A percentile compares a stretch with the other conserved stretches of the same genome.
Conservation (phyloP, 768 basidiomycete genomes). For the Kwoniella pini region DNA sequence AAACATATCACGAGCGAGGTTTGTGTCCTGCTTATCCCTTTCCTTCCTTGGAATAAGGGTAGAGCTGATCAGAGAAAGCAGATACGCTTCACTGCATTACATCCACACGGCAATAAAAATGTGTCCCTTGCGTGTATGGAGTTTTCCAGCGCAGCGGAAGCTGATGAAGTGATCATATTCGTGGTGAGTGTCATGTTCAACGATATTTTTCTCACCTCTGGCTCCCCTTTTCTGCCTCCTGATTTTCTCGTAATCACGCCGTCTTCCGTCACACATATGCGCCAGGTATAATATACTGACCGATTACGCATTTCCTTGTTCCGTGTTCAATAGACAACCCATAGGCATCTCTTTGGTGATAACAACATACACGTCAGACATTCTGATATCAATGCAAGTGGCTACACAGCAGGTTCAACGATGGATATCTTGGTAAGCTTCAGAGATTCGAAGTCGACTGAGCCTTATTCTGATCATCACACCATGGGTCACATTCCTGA, state of each 20-base stretch:
- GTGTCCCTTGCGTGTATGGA: slow-evolving; percentile 6
- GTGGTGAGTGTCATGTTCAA: slow-evolving; percentile 10
- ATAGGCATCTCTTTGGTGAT: background rate
- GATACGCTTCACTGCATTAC: slow-evolving; percentile 6
- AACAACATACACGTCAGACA: background rate
- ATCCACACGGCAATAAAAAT: background rate
- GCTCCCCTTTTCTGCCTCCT: too few relatives aligned
- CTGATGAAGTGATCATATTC: slow-evolving; percentile 7
- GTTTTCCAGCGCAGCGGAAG: slow-evolving; percentile 3
- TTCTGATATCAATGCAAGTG: slow-evolving; percentile 1
- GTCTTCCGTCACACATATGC: too few relatives aligned
- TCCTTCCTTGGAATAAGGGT: too few relatives aligned
- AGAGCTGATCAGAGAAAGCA: too few relatives aligned
- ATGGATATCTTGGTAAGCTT: slow-evolving; percentile 13
- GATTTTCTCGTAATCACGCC: too few relatives aligned
- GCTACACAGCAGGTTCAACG: background rate
- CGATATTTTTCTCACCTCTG: too few relatives aligned
- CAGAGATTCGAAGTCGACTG: too few relatives aligned
- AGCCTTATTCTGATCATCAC: too few relatives aligned
- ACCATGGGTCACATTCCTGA: too few relatives aligned
- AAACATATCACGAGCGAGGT: background rate
- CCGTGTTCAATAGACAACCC: background rate
- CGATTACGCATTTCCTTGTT: background rate
- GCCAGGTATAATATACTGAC: background rate
- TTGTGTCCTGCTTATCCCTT: background rate